Evolutionary conservation across 352 stramenopile genomes (phyloP).

Genomic region (Phytophthora sansomeana): DNA sequence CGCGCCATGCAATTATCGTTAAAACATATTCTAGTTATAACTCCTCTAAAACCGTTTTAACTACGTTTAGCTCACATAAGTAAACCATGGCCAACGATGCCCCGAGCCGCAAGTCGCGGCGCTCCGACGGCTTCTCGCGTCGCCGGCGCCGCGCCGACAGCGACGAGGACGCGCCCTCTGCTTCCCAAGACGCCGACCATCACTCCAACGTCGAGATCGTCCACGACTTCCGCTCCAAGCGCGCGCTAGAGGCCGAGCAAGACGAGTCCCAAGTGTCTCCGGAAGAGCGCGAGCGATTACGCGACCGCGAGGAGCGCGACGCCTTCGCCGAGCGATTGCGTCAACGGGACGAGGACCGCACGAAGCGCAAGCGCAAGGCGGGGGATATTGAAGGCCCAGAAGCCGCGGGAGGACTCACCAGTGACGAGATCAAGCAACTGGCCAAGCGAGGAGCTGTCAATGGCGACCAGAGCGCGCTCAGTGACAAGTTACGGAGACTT

Average conservation of each 20-base stretch:
- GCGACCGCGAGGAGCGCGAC: slow-evolving; percentile 78
- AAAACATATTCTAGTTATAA: too few species aligned
- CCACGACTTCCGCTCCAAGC: slow-evolving; percentile 56
- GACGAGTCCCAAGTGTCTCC: slow-evolving; percentile 30
- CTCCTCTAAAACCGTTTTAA: too few species aligned
- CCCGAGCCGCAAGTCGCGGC: slow-evolving; percentile 17
- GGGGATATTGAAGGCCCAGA: slow-evolving; percentile 32
- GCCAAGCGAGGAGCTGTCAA: slow-evolving; percentile 77
- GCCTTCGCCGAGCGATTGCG: slow-evolving; percentile 85
- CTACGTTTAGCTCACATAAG: too few species aligned
- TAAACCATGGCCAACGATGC: too few species aligned
- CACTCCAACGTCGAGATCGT: slow-evolving; percentile 46
- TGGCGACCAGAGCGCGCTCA: slow-evolving; percentile 42
- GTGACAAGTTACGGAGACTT: slow-evolving; percentile 78
- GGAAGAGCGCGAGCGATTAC: slow-evolving; percentile 60
- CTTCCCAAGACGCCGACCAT: slow-evolving; percentile 9
- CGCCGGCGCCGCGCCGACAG: slow-evolving; percentile 35
- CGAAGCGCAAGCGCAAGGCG: slow-evolving; percentile 64
- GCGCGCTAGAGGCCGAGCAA: slow-evolving; percentile 35
- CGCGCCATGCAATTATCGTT: too few species aligned
- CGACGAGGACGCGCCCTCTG: slow-evolving; percentile 5
- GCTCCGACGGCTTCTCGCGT: slow-evolving; percentile 48
- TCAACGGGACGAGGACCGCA: slow-evolving; percentile 79
- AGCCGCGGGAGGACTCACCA: slow-evolving; percentile 52
- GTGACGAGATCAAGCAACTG: slow-evolving; percentile 87